Conservation (phyloP, 1,284 basidiomycete genomes). For the Ustilago trichophora region DNA sequence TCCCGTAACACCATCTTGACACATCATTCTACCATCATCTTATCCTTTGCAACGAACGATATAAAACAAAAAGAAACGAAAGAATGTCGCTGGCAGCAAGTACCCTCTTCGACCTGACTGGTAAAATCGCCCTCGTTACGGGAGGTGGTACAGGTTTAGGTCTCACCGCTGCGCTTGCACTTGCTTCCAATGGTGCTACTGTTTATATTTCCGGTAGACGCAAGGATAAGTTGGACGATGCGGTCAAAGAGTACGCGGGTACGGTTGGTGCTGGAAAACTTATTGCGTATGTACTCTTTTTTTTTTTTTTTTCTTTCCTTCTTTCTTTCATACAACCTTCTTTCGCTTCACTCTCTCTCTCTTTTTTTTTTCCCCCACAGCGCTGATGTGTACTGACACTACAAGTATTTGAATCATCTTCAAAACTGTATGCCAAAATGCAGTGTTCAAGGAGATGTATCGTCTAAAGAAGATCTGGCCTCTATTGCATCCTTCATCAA, state of each 20-base stretch:
- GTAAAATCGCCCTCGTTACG: conserved; percentile 55
- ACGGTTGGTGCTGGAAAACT: conserved; percentile 11
- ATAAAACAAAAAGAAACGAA: no score
- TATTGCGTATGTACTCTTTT: conserved; percentile 21
- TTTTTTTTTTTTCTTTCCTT: conserved; percentile 14
- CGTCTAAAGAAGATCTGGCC: conserved; percentile 34
- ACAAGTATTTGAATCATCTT: conserved; percentile 46
- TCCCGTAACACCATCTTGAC: no score
- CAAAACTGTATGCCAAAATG: no score
- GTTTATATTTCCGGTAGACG: conserved; percentile 60
- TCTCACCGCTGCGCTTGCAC: conserved; percentile 51
- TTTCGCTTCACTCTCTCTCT: conserved; percentile 45
- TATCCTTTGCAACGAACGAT: no score
- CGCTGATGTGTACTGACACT: conserved; percentile 38
- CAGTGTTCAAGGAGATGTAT: conserved; percentile 45
- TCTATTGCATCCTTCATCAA: conserved; percentile 24
- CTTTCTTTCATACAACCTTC: conserved; percentile 56
- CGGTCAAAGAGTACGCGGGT: conserved; percentile 11
- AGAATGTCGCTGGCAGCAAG: conserved; percentile 19
- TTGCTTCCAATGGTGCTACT: conserved; percentile 58
- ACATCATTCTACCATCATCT: no score
- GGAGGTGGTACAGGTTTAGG: conserved; percentile 59
- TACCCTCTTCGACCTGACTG: conserved; percentile 39
- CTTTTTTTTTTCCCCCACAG: no score
- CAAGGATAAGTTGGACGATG: conserved; percentile 37